Base-by-base conservation (phyloP, 2,329 filamentous ascomycete genomes). In the Cordyceps fumosorosea region DNA sequence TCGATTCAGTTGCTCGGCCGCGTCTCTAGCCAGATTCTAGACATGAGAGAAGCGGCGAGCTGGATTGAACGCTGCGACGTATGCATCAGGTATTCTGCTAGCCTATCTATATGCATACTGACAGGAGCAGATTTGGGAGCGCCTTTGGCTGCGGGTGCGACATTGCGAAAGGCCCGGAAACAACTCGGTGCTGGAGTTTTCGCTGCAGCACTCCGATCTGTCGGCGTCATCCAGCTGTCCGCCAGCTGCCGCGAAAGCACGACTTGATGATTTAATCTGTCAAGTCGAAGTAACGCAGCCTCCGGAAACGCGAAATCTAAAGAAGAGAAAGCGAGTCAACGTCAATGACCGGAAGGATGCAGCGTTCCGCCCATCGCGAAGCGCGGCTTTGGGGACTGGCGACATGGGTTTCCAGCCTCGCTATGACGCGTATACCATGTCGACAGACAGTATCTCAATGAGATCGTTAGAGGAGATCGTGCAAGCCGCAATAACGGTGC, bases 201-300 rank as follows among this genome's bases (percentile, higher is more conserved):
- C 71, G 0, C 68, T 78, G 8, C 71, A 77, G 55, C 76, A 78
- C 57, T 69, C 73, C 3, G 69, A 72, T 45, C 54, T 75, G 20
- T 66, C 67, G 0, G 76, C 75, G 3, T 64, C 69, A 18, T 57
- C 75, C 26, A 32, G 69, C 6, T 65, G 71, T 6, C 75, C 75
- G 1, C 50, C 55, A 1, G 66, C 63, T 1, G 69, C 72, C 1
- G 48, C 56, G 3, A 68, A 65, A 6, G 69, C 69, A 0, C 66
- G 66, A 1, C 70, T 77, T 47, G 66, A 64, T 45, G 66, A 66
- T 29, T 65, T 71, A 20, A 63, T 63, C n/a, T 67, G 72, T 47
- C 63, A 64, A 3, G 58, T 76, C 34, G 60, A 70, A 44, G 48
- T 74, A 16, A 61, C 62, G 3, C 57, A 64, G 3, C 29, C n/a